Base-by-base conservation (phyloP, 129 eudicot genomes). In the Heracleum sosnowskyi region DNA sequence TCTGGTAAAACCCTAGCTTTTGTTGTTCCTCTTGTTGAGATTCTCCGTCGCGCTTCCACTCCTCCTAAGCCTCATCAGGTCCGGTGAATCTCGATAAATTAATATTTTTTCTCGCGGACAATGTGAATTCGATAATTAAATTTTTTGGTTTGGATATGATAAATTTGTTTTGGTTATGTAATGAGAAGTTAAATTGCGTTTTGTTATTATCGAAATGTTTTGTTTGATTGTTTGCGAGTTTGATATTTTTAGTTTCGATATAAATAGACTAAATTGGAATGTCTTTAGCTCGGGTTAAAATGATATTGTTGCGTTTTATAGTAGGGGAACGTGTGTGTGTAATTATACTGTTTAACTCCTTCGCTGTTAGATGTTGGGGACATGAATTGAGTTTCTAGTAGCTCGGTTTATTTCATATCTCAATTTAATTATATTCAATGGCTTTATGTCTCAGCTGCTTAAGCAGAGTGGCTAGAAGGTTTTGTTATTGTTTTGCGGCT, bases 1-100 rank as follows among this genome's bases (percentile, higher is more conserved):
- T 94, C 98, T 0, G 98, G 98, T 1, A 94, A 94, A 87, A 95
- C 98, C 83, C 86, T 95, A 75, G 97, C 98, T n/a, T 95, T 95
- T 76, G 91, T 95, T 3, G 82, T 95, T 16, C 98, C 98, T 7
- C 86, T 91, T n/a, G 97, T 95, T 16, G 96, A 95, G 78, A 90
- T 95, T 39, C 89, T 95, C 85, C 96, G 97, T 62, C 97, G 98
- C 83, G 84, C 89, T 5, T 55, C 84, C 42, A 40, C 86, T 63
- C 60, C 82, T 31, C 89, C 86, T 15, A 95, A 95, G 76, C 92
- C 92, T 57, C 97, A 95, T 74, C 87, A 95, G 93, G 98, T 94
- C 39, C 10, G 71, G 13, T 12, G 0, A 55, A 1, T 55, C 64
- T 55, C 15, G 64, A 55, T 7, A 55, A 55, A 55, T 55, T 55